Conservation (phyloP, 2,329 filamentous ascomycete species). For the Trichoderma endophyticum region DNA sequence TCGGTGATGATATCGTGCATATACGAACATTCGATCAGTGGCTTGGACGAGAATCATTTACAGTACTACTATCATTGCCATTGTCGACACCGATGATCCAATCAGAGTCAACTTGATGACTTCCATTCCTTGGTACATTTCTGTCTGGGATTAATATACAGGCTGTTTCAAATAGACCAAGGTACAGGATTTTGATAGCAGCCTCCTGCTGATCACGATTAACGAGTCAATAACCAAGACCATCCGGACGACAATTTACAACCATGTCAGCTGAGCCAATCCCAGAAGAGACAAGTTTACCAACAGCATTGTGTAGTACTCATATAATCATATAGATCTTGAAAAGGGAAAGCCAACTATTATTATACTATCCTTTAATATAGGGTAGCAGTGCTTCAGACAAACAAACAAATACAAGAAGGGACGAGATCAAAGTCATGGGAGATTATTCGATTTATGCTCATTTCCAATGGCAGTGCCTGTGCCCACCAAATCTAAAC, state of each 20-base stretch:
- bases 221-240: background rate
- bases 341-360: background rate
- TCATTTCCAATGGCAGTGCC: constrained; percentile 1
- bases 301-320: too few species aligned
- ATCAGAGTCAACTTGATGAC: background rate
- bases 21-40: background rate
- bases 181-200: background rate
- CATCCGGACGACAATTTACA: background rate
- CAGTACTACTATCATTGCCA: background rate
- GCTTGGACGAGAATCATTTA: background rate
- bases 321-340: background rate
- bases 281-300: background rate
- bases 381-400: background rate
- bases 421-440: background rate
- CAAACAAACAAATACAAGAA: background rate
- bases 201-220: background rate
- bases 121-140: background rate
- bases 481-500: background rate
- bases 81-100: background rate
- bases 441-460: constrained; percentile 4
- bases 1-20: background rate
- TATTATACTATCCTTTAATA: background rate
- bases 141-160: background rate
- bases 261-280: background rate
- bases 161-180: background rate